Evolutionary conservation across 1,284 basidiomycete genomes (phyloP), one percentile per base, ranked within the genome.

Genomic region (Puccinia hordei): DNA sequence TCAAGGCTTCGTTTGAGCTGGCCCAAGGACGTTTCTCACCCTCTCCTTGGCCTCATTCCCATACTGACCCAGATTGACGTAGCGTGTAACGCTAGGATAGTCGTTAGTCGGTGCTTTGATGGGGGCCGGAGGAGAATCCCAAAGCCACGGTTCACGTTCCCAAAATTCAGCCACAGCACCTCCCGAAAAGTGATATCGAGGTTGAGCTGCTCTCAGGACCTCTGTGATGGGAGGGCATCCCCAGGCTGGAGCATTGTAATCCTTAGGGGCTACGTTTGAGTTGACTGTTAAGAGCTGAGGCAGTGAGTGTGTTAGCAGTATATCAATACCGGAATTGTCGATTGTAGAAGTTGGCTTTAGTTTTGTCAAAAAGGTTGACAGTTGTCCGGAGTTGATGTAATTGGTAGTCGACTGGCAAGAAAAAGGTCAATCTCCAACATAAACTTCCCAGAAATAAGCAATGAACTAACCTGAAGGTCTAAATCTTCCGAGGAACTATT

Each of bases 21-120:
- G 35, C 38, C n/a, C 19, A 71, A 53, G 22, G n/a, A 12, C 24
- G 55, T 85, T 22, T 83, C 90, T 82, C 83, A 95, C 94, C 83
- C 94, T 88, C 83, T 93, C 92, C 85, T 94, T 96, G 86, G 92
- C 92, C 30, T 90, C 33, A 27, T 81, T 81, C 4, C 63, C 79
- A 65, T 74, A 81, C 30, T 22, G n/a, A 53, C 49, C 79, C 27
- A 81, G 65, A 55, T 81, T 81, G 0, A 81, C 61, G 44, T 66
- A 81, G 9, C 79, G 72, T 0, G 79, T 81, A 8, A 74, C n/a
- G 10, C 15, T 33, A 35, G 69, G n/a, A 59, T 59, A 30, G 8
- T 65, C 44, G 22, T 0, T 46, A 19, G 19, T 41, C 0, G 10
- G 5, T 0, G 30, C 44, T n/a, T 66, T 66, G 17, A n/a, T 27